These are phyloP conservation scores for Epichloe uncinata DNA, from an alignment of 2,329 filamentous ascomycete genomes.

Conservation along the genomic window DNA sequence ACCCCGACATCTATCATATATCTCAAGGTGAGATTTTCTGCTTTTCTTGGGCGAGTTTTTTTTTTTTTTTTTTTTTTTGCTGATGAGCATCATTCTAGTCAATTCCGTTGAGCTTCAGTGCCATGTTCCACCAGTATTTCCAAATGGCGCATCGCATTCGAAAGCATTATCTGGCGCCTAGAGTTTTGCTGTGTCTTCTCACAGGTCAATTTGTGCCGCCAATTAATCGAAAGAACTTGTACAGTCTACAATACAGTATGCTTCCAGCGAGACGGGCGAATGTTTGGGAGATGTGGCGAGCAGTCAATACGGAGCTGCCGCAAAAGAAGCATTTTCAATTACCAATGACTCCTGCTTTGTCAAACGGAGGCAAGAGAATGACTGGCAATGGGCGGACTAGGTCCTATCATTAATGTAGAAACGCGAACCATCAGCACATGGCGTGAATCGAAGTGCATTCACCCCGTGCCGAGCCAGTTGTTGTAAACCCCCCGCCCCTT, in stretches of 20 bases:
- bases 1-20: constrained; percentile 70
- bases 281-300: constrained; percentile 75
- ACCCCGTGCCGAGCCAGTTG: background rate
- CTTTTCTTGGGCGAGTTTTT: background rate
- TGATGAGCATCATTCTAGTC: constrained; percentile 41
- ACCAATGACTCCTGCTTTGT: constrained; percentile 20
- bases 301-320: constrained; percentile 40
- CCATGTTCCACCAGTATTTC: constrained; percentile 96
- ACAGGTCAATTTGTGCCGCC: constrained; percentile 90
- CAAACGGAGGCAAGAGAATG: constrained; percentile 18
- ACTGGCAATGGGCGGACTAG: constrained; percentile 16
- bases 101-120: constrained; percentile 76
- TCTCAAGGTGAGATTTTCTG: constrained; percentile 50
- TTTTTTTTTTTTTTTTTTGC: too few species aligned
- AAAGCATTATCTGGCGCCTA: constrained; percentile 86
- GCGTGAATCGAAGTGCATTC: background rate
- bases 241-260: constrained; percentile 97
- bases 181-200: constrained; percentile 74
- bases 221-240: constrained; percentile 86
- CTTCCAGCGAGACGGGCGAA: constrained; percentile 69
- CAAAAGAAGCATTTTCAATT: constrained; percentile 29
- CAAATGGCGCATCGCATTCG: constrained; percentile 84
- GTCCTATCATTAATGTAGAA: constrained; percentile 7
- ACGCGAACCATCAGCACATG: background rate
- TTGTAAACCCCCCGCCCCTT: too few species aligned